Conservation (phyloP, 2,329 filamentous ascomycete species). For the Trichoderma oligosporum region DNA sequence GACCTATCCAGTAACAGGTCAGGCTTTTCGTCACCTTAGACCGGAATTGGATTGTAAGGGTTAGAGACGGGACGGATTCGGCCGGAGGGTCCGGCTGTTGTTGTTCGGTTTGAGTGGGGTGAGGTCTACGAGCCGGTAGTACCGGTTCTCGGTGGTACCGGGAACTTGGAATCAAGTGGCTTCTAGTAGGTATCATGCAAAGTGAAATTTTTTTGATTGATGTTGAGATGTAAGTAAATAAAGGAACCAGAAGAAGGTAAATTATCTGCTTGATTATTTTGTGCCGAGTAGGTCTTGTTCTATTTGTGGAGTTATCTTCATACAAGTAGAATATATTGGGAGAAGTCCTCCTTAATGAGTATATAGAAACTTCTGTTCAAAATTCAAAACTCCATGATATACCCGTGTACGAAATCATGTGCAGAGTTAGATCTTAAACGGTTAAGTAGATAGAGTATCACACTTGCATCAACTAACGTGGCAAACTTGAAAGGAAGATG, state of each 20-base stretch:
- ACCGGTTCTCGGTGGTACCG: not conserved
- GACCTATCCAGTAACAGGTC: not conserved
- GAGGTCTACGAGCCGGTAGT: not conserved
- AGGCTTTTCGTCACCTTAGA: not conserved
- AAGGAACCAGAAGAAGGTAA: too few species aligned
- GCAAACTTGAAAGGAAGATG: not conserved
- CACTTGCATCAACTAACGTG: not conserved
- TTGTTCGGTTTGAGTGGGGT: not conserved
- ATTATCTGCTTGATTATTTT: too few species aligned
- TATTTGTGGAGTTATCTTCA: too few species aligned
- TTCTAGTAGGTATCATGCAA: not conserved
- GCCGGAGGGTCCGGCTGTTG: slow-evolving; percentile 8
- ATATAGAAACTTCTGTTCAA: too few species aligned
- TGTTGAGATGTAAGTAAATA: not conserved
- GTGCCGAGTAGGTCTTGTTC: too few species aligned
- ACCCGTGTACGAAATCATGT: too few species aligned
- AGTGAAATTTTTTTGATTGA: not conserved
- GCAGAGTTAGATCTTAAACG: too few species aligned
- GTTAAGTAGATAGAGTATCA: too few species aligned
- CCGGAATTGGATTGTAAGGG: not conserved
- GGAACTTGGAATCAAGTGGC: not conserved
- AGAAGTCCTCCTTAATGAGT: too few species aligned
- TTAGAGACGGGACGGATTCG: not conserved
- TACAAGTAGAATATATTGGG: too few species aligned
- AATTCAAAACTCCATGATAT: too few species aligned